These are phyloP conservation scores for Kodamaea laetipori DNA, from an alignment of 805 yeast genomes.

Conservation along the genomic window DNA sequence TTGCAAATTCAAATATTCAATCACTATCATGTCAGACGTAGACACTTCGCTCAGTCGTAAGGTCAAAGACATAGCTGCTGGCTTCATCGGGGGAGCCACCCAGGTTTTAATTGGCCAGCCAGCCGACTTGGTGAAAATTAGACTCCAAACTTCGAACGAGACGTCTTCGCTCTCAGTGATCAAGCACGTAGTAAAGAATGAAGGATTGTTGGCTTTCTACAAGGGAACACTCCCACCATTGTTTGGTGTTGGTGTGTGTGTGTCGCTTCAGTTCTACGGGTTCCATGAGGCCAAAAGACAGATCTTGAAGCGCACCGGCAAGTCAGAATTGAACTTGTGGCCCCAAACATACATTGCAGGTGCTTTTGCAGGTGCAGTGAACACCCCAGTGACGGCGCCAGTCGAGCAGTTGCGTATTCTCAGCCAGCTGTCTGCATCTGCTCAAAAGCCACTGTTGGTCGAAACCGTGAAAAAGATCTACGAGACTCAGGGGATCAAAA, in stretches of 20 bases:
- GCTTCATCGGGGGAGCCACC: conserved; percentile 49
- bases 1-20: neutral
- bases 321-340: conserved; percentile 45
- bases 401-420: conserved; percentile 68
- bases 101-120: conserved; percentile 52
- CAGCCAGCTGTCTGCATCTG: conserved; percentile 51
- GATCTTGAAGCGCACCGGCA: conserved; percentile 34
- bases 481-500: conserved; percentile 40
- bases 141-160: conserved; percentile 41
- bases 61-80: conserved; percentile 45
- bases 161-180: conserved; percentile 36
- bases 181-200: conserved; percentile 39
- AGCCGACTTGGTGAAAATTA: conserved; percentile 45
- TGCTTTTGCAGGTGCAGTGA: conserved; percentile 66
- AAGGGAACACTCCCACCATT: conserved; percentile 49
- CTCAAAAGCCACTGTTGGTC: conserved; percentile 20
- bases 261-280: conserved; percentile 68
- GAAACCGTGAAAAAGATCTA: conserved; percentile 47
- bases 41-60: conserved; percentile 41
- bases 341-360: conserved; percentile 64
- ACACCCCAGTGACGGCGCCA: conserved; percentile 62
- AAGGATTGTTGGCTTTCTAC: conserved; percentile 46
- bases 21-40: conserved; percentile 19
- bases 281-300: conserved; percentile 70
- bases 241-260: conserved; percentile 61